These are phyloP conservation scores for Starmerella bombicola DNA, from an alignment of 805 yeast species.

Conservation along the genomic window DNA sequence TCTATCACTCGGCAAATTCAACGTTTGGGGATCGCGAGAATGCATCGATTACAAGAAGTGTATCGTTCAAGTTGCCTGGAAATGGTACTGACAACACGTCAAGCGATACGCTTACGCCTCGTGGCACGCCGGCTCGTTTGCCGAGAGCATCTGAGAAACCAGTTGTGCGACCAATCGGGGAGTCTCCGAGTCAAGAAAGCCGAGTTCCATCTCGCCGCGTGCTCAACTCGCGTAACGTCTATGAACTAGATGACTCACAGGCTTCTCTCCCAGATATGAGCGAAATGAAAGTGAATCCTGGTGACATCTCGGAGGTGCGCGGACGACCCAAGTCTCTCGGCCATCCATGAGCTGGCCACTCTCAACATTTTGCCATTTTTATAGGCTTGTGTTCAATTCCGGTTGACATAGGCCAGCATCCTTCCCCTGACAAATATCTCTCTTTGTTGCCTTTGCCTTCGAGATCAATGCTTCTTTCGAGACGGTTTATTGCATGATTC, in stretches of 20 bases:
- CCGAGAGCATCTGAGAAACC: too few species aligned
- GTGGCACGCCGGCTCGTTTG: too few species aligned
- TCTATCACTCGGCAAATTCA: background rate
- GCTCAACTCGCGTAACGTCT: conserved; percentile 1
- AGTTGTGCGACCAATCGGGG: too few species aligned
- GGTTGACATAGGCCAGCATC: background rate
- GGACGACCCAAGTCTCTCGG: conserved; percentile 1
- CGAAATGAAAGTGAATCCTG: conserved; percentile 3
- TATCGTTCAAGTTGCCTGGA: conserved; percentile 1
- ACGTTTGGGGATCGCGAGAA: background rate
- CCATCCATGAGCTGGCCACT: too few species aligned
- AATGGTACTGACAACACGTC: background rate
- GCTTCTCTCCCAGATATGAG: conserved; percentile 7
- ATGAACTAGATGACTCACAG: conserved; percentile 3
- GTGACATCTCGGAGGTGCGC: conserved; percentile 1
- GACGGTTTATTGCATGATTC: too few species aligned
- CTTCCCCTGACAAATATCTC: too few species aligned
- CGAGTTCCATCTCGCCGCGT: conserved; percentile 3
- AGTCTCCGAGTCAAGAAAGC: too few species aligned
- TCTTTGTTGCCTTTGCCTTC: too few species aligned
- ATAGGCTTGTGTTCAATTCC: background rate
- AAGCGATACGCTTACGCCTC: background rate
- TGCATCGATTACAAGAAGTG: background rate
- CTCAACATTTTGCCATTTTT: too few species aligned
- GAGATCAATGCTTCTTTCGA: too few species aligned